Conservation (phyloP, 495 filamentous ascomycete species). For the Immersiella caudata region DNA sequence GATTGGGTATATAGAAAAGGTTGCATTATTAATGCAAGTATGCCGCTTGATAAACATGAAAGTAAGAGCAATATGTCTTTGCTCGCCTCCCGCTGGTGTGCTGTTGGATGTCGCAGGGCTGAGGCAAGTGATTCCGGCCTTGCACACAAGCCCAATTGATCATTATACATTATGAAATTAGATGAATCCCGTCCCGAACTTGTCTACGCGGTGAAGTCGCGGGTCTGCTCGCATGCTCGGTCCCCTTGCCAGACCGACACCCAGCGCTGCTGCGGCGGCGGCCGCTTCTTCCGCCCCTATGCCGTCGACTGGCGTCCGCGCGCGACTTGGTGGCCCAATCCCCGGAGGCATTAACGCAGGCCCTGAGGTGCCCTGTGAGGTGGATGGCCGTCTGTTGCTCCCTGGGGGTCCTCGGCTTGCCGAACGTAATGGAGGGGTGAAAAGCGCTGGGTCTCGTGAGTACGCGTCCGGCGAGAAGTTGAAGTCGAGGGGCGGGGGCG, state of each 20-base stretch:
- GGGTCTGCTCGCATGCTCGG: slow-evolving; percentile 31
- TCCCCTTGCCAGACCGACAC: slow-evolving; percentile 38
- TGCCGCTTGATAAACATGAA: not conserved
- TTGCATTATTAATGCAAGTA: not conserved
- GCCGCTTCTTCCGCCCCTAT: slow-evolving; percentile 8
- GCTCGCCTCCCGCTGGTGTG: not conserved
- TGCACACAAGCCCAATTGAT: not conserved
- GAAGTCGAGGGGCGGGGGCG: slow-evolving; percentile 18
- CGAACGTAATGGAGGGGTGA: slow-evolving; percentile 30
- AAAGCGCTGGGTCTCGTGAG: slow-evolving; percentile 31
- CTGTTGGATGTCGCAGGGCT: not conserved
- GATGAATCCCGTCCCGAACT: slow-evolving; percentile 35
- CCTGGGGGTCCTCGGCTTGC: not conserved
- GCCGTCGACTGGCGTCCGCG: slow-evolving; percentile 25
- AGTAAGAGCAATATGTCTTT: not conserved
- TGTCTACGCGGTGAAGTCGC: slow-evolving; percentile 25
- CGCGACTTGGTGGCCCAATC: slow-evolving; percentile 12
- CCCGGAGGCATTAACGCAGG: not conserved
- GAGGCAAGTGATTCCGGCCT: not conserved
- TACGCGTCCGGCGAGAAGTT: slow-evolving; percentile 36
- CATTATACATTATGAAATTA: slow-evolving; percentile 22
- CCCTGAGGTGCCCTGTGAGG: not conserved
- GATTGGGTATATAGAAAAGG: not conserved
- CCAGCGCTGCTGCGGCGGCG: slow-evolving; percentile 18
- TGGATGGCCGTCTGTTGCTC: slow-evolving; percentile 21